These are phyloP conservation scores for Rhizoclosmatium globosum DNA, from an alignment of 192 early-diverging fungal genomes.

Conservation along the genomic window DNA sequence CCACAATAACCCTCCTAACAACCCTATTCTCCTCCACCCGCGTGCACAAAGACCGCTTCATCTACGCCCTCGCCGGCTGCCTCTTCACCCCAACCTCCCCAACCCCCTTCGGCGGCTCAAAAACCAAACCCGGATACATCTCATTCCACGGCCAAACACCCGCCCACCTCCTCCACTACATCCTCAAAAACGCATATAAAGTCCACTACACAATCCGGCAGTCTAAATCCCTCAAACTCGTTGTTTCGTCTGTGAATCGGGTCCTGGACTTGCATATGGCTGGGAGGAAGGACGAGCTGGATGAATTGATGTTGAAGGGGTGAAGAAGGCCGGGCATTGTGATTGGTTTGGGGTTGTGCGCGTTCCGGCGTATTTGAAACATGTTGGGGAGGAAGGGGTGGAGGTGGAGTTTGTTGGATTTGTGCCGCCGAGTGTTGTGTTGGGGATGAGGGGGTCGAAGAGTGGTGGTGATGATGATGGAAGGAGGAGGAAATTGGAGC, in stretches of 20 bases:
- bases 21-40: not conserved
- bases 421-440: no score
- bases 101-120: not conserved
- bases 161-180: not conserved
- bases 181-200: not conserved
- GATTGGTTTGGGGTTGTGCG: slow-evolving; percentile 1
- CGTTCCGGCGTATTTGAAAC: not conserved
- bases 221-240: no score
- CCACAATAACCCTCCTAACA: no score
- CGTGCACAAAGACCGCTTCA: not conserved
- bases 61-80: not conserved
- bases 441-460: no score
- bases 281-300: not conserved
- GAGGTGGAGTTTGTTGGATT: no score
- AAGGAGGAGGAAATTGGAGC: no score
- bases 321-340: slow-evolving; percentile 7
- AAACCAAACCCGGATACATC: slow-evolving; percentile 2
- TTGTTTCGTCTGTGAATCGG: no score
- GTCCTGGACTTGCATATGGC: no score
- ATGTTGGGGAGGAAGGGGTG: not conserved
- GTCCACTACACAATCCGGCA: no score
- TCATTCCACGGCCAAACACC: not conserved
- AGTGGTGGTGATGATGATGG: no score
- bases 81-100: not conserved
- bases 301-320: slow-evolving; percentile 4